Percentiles rank a stretch among this genome's conserved stretches.
These are phyloP conservation scores for Arabidopsis suecica DNA, from an alignment of 345 rosid species.

Conservation along the genomic window DNA sequence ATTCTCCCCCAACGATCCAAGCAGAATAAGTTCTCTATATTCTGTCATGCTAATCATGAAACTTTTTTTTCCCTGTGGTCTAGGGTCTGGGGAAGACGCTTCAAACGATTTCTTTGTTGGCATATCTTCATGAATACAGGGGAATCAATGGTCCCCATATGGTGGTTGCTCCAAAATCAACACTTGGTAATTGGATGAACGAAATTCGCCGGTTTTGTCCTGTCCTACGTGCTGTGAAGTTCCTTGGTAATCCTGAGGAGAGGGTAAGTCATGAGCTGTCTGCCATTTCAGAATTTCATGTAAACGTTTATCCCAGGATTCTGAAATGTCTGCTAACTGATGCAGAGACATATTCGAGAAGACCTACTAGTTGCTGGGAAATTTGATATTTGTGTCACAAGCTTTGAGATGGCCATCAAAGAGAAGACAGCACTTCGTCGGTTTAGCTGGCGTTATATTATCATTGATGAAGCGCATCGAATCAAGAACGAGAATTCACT, in stretches of 20 bases:
- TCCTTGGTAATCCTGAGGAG: slow-evolving; percentile 98
- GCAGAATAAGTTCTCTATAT: slow-evolving; percentile 6
- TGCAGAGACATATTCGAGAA: slow-evolving; percentile 91
- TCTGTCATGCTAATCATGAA: slow-evolving; percentile 2
- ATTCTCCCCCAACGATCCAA: background rate
- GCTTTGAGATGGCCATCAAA: slow-evolving; percentile 99
- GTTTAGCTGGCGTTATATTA: slow-evolving; percentile 97
- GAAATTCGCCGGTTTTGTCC: slow-evolving; percentile 98
- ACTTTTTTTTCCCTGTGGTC: slow-evolving; percentile 26
- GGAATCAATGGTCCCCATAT: slow-evolving; percentile 99
- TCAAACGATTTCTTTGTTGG: slow-evolving; percentile 94
- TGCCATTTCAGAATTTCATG: slow-evolving; percentile 16
- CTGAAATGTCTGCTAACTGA: slow-evolving; percentile 24
- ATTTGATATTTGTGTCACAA: slow-evolving; percentile 97
- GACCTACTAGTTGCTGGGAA: slow-evolving; percentile 93
- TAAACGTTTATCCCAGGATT: background rate
- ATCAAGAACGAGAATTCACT: slow-evolving; percentile 97
- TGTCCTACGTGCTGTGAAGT: slow-evolving; percentile 86
- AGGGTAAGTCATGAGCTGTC: slow-evolving; percentile 59
- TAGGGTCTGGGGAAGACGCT: slow-evolving; percentile 99
- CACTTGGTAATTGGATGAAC: slow-evolving; percentile 99
- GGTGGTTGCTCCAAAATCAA: slow-evolving; percentile 99
- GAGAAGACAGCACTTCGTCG: slow-evolving; percentile 91
- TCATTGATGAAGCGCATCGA: slow-evolving; percentile 98
- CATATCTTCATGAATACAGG: slow-evolving; percentile 91